Base-by-base conservation (phyloP, 352 stramenopile genomes). In the Hyaloperonospora arabidopsidis region DNA sequence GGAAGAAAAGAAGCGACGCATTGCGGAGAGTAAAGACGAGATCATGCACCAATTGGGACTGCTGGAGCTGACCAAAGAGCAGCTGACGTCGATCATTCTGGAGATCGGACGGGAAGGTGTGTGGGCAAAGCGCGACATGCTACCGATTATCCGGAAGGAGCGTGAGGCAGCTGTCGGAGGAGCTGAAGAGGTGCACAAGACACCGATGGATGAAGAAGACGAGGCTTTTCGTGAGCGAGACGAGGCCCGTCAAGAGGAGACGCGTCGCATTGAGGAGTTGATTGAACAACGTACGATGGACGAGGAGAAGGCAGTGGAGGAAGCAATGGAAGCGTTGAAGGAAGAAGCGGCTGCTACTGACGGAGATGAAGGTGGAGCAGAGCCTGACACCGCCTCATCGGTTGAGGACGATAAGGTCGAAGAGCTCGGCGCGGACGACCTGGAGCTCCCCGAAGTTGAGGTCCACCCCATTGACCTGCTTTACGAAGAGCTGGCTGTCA, bases 11-110 rank as follows among this genome's bases (percentile, higher is more conserved):
- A 28, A 64, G 1, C 48, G 64, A 25, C 68, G 77, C n/a, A 55
- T 84, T 17, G 23, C 57, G 19, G 62, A 52, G 2, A 72, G 67
- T 38, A 78, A 85, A 51, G 50, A 65, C 1, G 57, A 74, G 7
- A 70, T 87, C 32, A 38, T 83, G 29, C 47, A 49, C n/a, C 66
- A 79, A 43, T 58, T 93, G 1, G 83, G 83, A n/a, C 55, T 93
- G 28, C 17, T 64, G 18, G 72, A 87, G 2, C 40, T 93, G 17
- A 72, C 69, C 0, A 61, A 65, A 36, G 76, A 86, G 29, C 76
- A 93, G 46, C 57, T 93, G 4, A 49, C 63, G 12, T 70, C 66
- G 8, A 64, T 90, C 45, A 59, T 92, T 23, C 13, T 89, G n/a
- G 79, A 89, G 40, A 55, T 91, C 8, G 63, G 60, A 54, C 68